Percentiles rank a stretch among this genome's conserved stretches.
Evolutionary conservation across 805 yeast species (phyloP).

Genomic region (Teunomyces kruisii): DNA sequence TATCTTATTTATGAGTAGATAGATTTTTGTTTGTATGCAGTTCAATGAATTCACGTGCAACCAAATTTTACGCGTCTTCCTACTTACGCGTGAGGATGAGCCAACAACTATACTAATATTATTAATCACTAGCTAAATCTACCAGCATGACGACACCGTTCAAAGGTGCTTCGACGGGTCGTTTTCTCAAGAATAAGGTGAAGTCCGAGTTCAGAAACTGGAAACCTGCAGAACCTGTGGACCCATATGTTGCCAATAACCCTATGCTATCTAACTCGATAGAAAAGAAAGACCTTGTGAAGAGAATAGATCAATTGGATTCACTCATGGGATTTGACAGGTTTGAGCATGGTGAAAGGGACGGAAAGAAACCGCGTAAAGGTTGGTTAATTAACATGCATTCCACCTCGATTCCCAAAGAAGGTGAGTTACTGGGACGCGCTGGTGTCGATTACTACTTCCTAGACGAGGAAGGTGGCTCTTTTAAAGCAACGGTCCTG

Average conservation of each 20-base stretch:
- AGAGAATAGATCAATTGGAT: slow-evolving; percentile 68
- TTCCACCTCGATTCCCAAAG: slow-evolving; percentile 67
- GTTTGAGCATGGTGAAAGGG: slow-evolving; percentile 65
- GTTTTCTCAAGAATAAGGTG: slow-evolving; percentile 47
- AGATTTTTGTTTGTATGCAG: slow-evolving; percentile 4
- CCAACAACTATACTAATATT: neutral
- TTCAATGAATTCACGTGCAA: neutral
- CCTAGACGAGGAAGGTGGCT: slow-evolving; percentile 94
- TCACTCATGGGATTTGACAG: slow-evolving; percentile 85
- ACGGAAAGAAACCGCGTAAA: slow-evolving; percentile 45
- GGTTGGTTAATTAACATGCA: slow-evolving; percentile 98
- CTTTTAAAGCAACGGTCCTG: slow-evolving; percentile 80
- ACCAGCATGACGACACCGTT: slow-evolving; percentile 14
- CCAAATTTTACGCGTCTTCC: neutral
- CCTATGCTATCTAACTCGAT: slow-evolving; percentile 39
- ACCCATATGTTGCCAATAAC: slow-evolving; percentile 26
- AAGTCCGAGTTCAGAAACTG: slow-evolving; percentile 18
- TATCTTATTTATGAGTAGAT: slow-evolving; percentile 64
- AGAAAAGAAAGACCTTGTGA: slow-evolving; percentile 52
- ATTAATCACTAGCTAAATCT: neutral
- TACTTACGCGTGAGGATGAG: neutral
- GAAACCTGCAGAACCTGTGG: slow-evolving; percentile 2
- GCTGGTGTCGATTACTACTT: slow-evolving; percentile 95
- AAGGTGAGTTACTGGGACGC: slow-evolving; percentile 57
- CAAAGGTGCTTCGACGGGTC: slow-evolving; percentile 52